These are phyloP conservation scores for Rhexocercosporidium sp. DNA, from an alignment of 2,329 filamentous ascomycete species.

Conservation along the genomic window DNA sequence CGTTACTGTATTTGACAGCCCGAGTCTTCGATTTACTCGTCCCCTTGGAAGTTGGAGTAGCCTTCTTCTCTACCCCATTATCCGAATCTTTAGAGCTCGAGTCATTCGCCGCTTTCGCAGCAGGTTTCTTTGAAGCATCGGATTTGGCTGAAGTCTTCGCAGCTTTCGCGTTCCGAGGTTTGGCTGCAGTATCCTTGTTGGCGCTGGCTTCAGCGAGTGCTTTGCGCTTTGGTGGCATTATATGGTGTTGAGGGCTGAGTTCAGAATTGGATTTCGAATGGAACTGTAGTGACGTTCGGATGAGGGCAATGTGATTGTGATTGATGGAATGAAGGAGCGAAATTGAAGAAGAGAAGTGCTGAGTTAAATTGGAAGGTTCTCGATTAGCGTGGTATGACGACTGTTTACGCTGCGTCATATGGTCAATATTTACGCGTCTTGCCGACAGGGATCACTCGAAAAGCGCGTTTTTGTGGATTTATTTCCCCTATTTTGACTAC, in stretches of 20 bases:
- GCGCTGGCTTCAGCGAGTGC: slow-evolving; percentile 13
- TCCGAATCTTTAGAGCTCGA: background rate
- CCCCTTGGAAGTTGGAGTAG: background rate
- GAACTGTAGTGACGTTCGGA: background rate
- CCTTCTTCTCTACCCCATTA: background rate
- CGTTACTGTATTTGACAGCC: slow-evolving; percentile 15
- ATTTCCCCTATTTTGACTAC: background rate
- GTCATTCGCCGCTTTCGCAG: background rate
- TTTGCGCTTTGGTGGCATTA: slow-evolving; percentile 26
- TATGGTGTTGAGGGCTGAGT: too few relatives aligned
- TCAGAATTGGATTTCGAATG: background rate
- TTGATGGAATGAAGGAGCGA: too few relatives aligned
- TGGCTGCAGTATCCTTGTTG: slow-evolving; percentile 6
- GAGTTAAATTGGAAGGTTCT: background rate
- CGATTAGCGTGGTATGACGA: background rate
- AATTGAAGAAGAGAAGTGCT: background rate
- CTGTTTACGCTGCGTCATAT: slow-evolving; percentile 12
- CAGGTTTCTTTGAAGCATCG: slow-evolving; percentile 12
- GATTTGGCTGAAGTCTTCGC: slow-evolving; percentile 9
- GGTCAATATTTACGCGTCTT: background rate
- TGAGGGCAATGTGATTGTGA: too few relatives aligned
- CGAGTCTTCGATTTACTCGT: background rate
- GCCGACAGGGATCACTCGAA: background rate
- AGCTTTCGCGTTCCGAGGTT: slow-evolving; percentile 14
- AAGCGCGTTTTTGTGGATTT: background rate